Percentiles rank a stretch among this genome's conserved stretches.
Conservation (phyloP, 2,329 filamentous ascomycete genomes). For the Fusarium agapanthi region DNA sequence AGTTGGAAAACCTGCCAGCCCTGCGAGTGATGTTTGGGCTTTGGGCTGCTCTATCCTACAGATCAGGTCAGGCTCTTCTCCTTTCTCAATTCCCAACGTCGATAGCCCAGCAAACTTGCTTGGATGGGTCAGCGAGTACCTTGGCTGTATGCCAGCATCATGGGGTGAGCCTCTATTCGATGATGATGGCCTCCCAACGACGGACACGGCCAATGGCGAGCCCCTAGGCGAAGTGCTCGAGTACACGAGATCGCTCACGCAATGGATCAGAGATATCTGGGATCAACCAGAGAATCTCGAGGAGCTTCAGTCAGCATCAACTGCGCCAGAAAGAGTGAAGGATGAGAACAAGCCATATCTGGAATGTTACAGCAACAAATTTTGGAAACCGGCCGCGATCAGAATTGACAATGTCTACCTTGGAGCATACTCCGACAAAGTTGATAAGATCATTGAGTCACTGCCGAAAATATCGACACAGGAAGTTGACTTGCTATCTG, state of each 20-base stretch:
- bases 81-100: slow-evolving; percentile 1
- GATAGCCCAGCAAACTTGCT: slow-evolving; percentile 8
- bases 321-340: not conserved
- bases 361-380: slow-evolving; percentile 3
- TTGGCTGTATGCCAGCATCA: not conserved
- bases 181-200: slow-evolving; percentile 1
- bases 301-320: not conserved
- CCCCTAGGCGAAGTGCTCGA: not conserved
- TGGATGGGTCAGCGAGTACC: not conserved
- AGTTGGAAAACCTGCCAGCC: not conserved
- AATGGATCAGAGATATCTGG: slow-evolving; percentile 9
- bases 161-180: slow-evolving; percentile 19
- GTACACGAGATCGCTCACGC: not conserved
- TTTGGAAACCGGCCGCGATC: slow-evolving; percentile 19
- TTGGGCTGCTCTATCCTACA: slow-evolving; percentile 8
- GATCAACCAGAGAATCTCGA: not conserved
- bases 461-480: slow-evolving; percentile 5
- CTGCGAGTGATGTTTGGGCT: slow-evolving; percentile 24
- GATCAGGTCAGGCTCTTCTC: slow-evolving; percentile 3
- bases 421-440: slow-evolving; percentile 5
- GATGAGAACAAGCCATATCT: slow-evolving; percentile 4
- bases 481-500: slow-evolving; percentile 15
- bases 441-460: not conserved
- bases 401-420: slow-evolving; percentile 3
- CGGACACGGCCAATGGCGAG: not conserved